Conservation (phyloP, 1,139 yeast genomes). For the Candida sp. region DNA sequence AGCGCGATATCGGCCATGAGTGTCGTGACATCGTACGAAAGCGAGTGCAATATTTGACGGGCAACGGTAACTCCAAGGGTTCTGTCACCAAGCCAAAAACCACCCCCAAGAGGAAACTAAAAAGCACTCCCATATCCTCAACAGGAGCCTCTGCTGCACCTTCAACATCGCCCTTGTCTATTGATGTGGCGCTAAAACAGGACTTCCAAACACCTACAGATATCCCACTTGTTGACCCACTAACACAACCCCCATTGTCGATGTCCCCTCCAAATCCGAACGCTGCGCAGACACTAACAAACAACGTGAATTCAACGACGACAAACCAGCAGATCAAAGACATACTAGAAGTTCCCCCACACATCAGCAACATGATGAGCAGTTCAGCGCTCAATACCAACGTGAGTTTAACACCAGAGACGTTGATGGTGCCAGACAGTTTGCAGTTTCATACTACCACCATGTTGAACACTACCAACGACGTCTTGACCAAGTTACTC, state of each 20-base stretch:
- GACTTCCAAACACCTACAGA: not conserved
- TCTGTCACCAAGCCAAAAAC: not conserved
- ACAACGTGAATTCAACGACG: not conserved
- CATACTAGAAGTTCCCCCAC: constrained; percentile 8
- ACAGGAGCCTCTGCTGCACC: not conserved
- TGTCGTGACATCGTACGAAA: constrained; percentile 68
- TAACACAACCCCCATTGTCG: not conserved
- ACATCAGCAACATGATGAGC: constrained; percentile 4
- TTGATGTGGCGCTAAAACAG: not conserved
- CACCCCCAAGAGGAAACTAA: constrained; percentile 8
- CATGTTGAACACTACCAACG: constrained; percentile 43
- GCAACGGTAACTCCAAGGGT: constrained; percentile 1
- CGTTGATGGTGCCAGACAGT: constrained; percentile 6
- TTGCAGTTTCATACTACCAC: constrained; percentile 16
- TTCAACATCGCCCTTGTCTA: not conserved
- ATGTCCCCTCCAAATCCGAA: not conserved
- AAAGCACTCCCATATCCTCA: not conserved
- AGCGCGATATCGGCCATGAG: constrained; percentile 55
- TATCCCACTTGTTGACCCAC: not conserved
- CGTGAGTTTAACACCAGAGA: constrained; percentile 3
- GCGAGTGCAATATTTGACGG: constrained; percentile 47
- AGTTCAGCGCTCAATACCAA: not conserved
- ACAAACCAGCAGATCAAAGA: constrained; percentile 6
- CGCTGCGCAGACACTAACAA: not conserved
- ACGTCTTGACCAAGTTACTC: constrained; percentile 35